phyloP scores from a whole-genome alignment of 2,329 filamentous ascomycete species.

The Trichoderma sp. region DNA sequence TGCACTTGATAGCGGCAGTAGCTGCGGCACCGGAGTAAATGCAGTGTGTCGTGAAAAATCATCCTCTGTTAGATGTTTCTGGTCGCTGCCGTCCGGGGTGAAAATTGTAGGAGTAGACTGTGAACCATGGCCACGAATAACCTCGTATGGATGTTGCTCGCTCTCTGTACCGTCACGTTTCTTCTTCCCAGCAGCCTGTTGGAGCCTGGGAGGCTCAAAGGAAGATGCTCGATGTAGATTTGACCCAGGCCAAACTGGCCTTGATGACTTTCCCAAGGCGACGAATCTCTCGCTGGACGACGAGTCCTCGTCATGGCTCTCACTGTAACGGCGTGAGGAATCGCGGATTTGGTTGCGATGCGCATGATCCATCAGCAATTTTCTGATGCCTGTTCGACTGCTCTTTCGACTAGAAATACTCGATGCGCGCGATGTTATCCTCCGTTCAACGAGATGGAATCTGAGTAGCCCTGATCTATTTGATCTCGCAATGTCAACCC shows the following conservation, averaged over 20 bases:
- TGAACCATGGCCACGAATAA: no score
- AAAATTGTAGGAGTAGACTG: background rate
- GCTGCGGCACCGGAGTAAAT: no score
- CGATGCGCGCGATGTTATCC: background rate
- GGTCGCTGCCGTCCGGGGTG: background rate
- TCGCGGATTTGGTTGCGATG: background rate
- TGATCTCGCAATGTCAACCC: background rate
- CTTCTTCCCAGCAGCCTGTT: background rate
- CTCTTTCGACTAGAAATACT: background rate
- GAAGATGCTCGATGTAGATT: background rate
- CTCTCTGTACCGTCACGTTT: no score
- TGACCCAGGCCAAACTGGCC: background rate
- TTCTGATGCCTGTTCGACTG: conserved; percentile 3
- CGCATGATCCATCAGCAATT: background rate
- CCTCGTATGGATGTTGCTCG: background rate
- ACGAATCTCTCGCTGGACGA: background rate
- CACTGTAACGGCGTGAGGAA: background rate
- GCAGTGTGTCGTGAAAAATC: no score
- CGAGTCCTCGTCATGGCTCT: background rate
- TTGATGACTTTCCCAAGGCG: background rate
- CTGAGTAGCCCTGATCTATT: background rate
- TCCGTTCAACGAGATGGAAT: background rate
- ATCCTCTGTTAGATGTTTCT: background rate
- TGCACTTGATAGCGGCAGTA: no score
- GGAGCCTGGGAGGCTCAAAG: background rate